Conservation (phyloP, 306 rosid genomes). For the Rubus parviflorus region DNA sequence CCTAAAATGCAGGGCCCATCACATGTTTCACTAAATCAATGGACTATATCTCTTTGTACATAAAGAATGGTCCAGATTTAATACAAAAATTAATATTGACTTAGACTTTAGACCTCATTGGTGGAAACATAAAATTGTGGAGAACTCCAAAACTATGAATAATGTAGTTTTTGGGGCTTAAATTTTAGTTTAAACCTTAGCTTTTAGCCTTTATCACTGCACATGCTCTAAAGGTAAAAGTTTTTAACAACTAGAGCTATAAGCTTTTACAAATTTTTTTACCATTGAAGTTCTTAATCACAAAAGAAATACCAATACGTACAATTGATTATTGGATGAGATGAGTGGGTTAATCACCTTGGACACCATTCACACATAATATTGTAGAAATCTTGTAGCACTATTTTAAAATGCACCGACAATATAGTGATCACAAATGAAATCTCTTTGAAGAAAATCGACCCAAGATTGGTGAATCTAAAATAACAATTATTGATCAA, state of each 20-base stretch:
- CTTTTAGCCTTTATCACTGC: too few relatives aligned
- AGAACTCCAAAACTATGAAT: too few relatives aligned
- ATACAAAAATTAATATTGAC: too few relatives aligned
- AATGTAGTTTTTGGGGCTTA: too few relatives aligned
- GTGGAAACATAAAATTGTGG: too few relatives aligned
- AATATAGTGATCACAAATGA: background rate
- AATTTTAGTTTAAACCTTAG: too few relatives aligned
- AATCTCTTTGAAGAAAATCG: background rate
- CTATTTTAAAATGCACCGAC: background rate
- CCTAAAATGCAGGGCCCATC: too few relatives aligned
- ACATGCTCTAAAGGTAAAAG: too few relatives aligned
- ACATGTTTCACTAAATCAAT: too few relatives aligned
- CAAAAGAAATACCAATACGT: background rate
- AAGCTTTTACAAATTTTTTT: background rate
- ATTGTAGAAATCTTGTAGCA: background rate
- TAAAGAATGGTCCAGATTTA: too few relatives aligned
- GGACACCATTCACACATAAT: background rate
- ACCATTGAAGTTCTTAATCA: background rate
- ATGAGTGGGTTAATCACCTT: background rate
- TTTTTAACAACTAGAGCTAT: background rate
- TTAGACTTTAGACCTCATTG: too few relatives aligned
- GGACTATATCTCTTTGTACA: too few relatives aligned
- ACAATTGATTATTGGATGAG: background rate
- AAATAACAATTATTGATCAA: background rate
- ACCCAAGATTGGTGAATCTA: background rate